Base-by-base conservation (phyloP, 78 protist species). In the Cavenderia fasciculata region DNA sequence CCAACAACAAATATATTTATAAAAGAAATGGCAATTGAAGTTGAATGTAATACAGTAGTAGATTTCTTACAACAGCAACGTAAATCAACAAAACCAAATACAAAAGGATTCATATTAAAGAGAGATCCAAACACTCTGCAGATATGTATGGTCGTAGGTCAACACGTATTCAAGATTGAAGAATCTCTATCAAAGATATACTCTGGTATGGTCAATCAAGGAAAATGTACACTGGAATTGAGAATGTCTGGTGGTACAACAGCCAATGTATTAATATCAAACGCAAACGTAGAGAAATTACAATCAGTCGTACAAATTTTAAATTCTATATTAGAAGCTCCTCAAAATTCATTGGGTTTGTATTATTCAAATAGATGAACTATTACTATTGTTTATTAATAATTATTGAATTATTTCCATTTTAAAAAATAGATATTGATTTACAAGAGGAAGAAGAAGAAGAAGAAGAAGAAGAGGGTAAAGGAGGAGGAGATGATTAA, bases 211-310 rank as follows among this genome's bases (percentile, higher is more conserved):
- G 33, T 68, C 29, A 1, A 31, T 10, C 78, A 68, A 19, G 89
- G 77, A 0, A 82, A 82, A 68, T 51, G 41, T 27, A 68, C 89
- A 25, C 18, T 82, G 7, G 89, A 82, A 41, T 44, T 82, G 47
- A 61, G 49, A 43, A 31, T 82, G 21, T 31, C 65, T 31, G 89
- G 89, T 41, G 89, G 89, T 14, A 23, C 78, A 27, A 10, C 5
- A n/a, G n/a, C 57, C 7, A 82, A 82, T 68, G 25, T 82, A 41
- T 25, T 82, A 12, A 82, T 82, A 14, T 78, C 88, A 62, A 44
- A 76, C 14, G 72, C 62, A 1, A 51, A 14, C 3, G 33, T 36
- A 29, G 57, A 46, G 8, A 16, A 16, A 31, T 21, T 71, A 11
- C 5, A 34, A 25, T 16, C 8, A 4, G 40, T 71, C 1, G 11